phyloP scores from a whole-genome alignment of 768 basidiomycete species.

The Hericium rajendrae region DNA sequence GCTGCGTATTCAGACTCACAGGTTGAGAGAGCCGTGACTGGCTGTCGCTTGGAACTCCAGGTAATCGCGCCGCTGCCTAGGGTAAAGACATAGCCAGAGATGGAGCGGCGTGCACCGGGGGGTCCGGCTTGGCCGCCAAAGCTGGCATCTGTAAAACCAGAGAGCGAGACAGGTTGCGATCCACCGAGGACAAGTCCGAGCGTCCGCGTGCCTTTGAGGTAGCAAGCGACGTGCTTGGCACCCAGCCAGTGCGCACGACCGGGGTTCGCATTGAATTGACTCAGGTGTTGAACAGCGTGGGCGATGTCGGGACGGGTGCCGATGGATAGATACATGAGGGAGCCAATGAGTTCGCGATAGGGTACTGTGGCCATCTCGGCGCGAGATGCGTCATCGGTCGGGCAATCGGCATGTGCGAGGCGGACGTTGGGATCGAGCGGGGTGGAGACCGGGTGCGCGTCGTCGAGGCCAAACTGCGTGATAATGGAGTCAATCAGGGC shows the following conservation, averaged over 20 bases:
- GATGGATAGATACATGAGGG: too few species aligned
- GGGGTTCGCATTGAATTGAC: too few species aligned
- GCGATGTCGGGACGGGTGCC: too few species aligned
- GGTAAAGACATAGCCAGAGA: background rate
- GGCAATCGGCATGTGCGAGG: too few species aligned
- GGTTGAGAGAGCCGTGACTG: conserved; percentile 25
- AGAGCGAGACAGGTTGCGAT: background rate
- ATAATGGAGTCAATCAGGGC: too few species aligned
- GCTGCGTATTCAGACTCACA: conserved; percentile 33
- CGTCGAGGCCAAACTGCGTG: too few species aligned
- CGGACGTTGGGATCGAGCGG: too few species aligned
- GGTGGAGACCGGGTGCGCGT: background rate
- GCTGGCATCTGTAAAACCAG: background rate
- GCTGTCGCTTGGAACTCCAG: conserved; percentile 25
- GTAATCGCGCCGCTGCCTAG: background rate
- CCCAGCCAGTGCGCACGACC: too few species aligned
- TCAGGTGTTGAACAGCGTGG: too few species aligned
- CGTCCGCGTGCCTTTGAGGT: conserved; percentile 12
- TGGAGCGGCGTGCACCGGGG: background rate
- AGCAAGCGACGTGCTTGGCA: conserved; percentile 4
- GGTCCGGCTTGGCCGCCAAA: background rate
- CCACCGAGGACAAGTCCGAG: background rate
- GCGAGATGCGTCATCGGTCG: too few species aligned
- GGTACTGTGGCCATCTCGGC: too few species aligned
- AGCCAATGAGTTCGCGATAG: too few species aligned